A percentile compares a stretch with the other conserved stretches of the same genome.
Conservation (phyloP, 768 basidiomycete species). For the Strobilomyces dryophilus region DNA sequence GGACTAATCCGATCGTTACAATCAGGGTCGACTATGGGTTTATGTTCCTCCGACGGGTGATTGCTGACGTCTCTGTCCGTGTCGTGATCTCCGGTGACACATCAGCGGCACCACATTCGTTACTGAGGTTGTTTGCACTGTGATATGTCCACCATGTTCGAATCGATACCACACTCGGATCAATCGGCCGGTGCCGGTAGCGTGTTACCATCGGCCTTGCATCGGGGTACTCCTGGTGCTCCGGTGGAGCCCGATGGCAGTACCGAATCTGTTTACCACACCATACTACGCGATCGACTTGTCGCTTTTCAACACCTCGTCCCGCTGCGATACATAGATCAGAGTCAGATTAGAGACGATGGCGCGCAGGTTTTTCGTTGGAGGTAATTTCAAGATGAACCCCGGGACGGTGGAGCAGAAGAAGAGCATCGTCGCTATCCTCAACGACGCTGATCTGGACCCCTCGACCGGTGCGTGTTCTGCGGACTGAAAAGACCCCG, state of each 20-base stretch:
- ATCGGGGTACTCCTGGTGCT: too few relatives aligned
- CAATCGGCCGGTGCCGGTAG: too few relatives aligned
- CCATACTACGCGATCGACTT: neutral
- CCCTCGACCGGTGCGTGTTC: constrained; percentile 58
- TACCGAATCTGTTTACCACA: constrained; percentile 1
- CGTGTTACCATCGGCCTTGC: too few relatives aligned
- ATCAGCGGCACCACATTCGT: too few relatives aligned
- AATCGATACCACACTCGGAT: too few relatives aligned
- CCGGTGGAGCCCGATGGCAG: constrained; percentile 3
- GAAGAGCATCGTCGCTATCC: constrained; percentile 54
- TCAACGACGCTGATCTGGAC: constrained; percentile 82
- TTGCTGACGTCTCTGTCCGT: neutral
- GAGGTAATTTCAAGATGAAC: constrained; percentile 99
- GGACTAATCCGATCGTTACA: too few relatives aligned
- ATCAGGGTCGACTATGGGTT: too few relatives aligned
- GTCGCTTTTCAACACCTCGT: neutral
- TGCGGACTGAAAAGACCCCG: neutral
- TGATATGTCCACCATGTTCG: too few relatives aligned
- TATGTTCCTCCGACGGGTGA: too few relatives aligned
- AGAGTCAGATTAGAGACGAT: constrained; percentile 31
- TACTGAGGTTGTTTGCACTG: too few relatives aligned
- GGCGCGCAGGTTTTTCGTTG: constrained; percentile 89
- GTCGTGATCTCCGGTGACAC: neutral
- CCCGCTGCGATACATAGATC: neutral
- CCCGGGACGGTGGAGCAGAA: constrained; percentile 63